These are phyloP conservation scores for Trichoderma afroharzianum DNA, from an alignment of 2,329 filamentous ascomycete species.

Conservation along the genomic window DNA sequence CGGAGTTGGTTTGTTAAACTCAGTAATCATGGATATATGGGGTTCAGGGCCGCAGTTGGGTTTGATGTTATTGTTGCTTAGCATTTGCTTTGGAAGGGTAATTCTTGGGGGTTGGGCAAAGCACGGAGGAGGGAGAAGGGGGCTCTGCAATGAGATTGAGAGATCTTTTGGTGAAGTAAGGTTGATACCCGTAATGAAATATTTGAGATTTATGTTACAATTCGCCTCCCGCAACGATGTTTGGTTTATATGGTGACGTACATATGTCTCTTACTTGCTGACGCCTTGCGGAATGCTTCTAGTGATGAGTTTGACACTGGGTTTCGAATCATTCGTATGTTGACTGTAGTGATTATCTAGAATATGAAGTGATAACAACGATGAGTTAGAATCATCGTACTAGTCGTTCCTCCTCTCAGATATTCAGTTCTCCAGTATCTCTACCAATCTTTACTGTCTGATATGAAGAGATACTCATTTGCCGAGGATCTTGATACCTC, in stretches of 20 bases:
- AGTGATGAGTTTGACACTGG: neutral
- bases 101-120: neutral
- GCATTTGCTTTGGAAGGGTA: neutral
- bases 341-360: neutral
- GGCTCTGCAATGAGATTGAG: conserved; percentile 9
- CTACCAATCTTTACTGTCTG: neutral
- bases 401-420: too few species aligned
- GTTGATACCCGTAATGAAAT: conserved; percentile 18
- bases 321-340: neutral
- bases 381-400: too few species aligned
- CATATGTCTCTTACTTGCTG: neutral
- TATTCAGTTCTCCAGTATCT: neutral
- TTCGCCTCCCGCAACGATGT: neutral
- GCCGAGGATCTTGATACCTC: neutral
- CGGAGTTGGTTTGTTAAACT: conserved; percentile 22
- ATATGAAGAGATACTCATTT: neutral
- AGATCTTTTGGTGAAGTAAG: conserved; percentile 4
- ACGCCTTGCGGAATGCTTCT: neutral
- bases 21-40: conserved; percentile 25
- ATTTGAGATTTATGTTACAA: conserved; percentile 4
- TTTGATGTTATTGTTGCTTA: conserved; percentile 7
- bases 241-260: neutral
- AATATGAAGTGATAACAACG: neutral
- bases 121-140: neutral
- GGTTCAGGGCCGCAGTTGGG: conserved; percentile 14